A percentile compares a stretch with the other conserved stretches of the same genome.
These are phyloP conservation scores for Parietichytrium sp. DNA, from an alignment of 108 stramenopile genomes.

Conservation along the genomic window DNA sequence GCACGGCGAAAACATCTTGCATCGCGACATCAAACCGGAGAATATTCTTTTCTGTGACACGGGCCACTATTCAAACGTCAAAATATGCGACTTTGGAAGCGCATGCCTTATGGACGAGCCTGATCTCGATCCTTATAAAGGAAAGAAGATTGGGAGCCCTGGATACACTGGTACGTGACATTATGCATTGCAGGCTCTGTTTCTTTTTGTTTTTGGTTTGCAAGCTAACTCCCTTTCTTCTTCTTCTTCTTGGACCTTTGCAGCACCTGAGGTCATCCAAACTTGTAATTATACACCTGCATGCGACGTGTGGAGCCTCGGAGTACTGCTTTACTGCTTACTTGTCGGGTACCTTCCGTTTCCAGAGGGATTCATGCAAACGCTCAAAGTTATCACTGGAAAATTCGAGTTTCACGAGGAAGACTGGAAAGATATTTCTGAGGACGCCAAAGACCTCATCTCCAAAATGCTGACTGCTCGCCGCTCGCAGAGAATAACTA, in stretches of 20 bases:
- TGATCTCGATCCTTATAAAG: not conserved
- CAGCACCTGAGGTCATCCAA: slow-evolving; percentile 41
- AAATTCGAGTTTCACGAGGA: slow-evolving; percentile 40
- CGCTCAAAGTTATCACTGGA: slow-evolving; percentile 2
- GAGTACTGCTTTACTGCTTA: slow-evolving; percentile 46
- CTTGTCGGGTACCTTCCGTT: slow-evolving; percentile 44
- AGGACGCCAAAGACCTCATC: slow-evolving; percentile 51
- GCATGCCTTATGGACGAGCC: slow-evolving; percentile 15
- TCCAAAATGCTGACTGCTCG: slow-evolving; percentile 15
- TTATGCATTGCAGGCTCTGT: too few species aligned
- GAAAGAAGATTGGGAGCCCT: slow-evolving; percentile 43
- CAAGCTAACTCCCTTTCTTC: too few species aligned
- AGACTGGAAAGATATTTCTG: slow-evolving; percentile 35
- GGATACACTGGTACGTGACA: too few species aligned
- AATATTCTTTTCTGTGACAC: slow-evolving; percentile 40
- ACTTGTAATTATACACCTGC: slow-evolving; percentile 38
- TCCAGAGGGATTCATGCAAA: slow-evolving; percentile 24
- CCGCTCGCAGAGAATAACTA: slow-evolving; percentile 25
- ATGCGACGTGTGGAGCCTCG: slow-evolving; percentile 50
- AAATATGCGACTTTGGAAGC: slow-evolving; percentile 51
- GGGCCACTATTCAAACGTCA: slow-evolving; percentile 32
- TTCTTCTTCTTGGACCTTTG: too few species aligned
- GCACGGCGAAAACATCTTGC: slow-evolving; percentile 42
- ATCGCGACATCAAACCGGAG: slow-evolving; percentile 53
- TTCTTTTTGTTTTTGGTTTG: too few species aligned